Base-by-base conservation (phyloP, 2,329 filamentous ascomycete species). In the Sclerotinia sclerotiorum region DNA sequence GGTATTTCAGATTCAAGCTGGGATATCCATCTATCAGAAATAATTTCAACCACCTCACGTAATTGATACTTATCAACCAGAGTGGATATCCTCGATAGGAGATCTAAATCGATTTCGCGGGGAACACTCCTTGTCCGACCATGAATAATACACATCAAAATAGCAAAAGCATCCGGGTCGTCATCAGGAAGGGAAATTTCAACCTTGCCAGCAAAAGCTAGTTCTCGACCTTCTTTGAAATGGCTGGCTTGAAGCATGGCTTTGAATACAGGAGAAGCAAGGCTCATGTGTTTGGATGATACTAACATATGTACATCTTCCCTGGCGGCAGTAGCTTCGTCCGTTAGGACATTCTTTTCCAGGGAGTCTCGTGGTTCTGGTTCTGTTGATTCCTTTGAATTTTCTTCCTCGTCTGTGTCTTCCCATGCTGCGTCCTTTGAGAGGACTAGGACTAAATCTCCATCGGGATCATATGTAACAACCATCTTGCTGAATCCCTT, bases 51-150 rank as follows among this genome's bases (percentile, higher is more conserved):
- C 5, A 60, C 54, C 54, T 67, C 64, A 42, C 61, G 64, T 29
- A 67, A 42, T 51, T 67, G 64, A 67, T 61, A 67, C 54, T 67
- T 67, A 35, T 67, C 64, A 7, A 67, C 64, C 11, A 67, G n/a
- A 24, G 64, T 67, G 32, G 54, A 67, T n/a, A 61, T 67, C 11
- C 44, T 67, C 17, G 10, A 61, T 11, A 61, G 11, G 5, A 67
- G 29, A 44, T 64, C 48, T 2, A 64, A 27, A 55, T 61, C 29
- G 0, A 49, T 19, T 42, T 42, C 19, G 15, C 17, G 44, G n/a
- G 55, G 44, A n/a, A 61, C 5, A 39, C 32, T 29, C 15, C 44
- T 51, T n/a, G 46, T 61, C 10, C 24, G 44, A 2, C 65, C 56
- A 48, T 67, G 65, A 1, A 67, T 35, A 35, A 63, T 15, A 19